These are phyloP conservation scores for Hygrocybe coccinea DNA, from an alignment of 768 basidiomycete genomes.

Conservation along the genomic window DNA sequence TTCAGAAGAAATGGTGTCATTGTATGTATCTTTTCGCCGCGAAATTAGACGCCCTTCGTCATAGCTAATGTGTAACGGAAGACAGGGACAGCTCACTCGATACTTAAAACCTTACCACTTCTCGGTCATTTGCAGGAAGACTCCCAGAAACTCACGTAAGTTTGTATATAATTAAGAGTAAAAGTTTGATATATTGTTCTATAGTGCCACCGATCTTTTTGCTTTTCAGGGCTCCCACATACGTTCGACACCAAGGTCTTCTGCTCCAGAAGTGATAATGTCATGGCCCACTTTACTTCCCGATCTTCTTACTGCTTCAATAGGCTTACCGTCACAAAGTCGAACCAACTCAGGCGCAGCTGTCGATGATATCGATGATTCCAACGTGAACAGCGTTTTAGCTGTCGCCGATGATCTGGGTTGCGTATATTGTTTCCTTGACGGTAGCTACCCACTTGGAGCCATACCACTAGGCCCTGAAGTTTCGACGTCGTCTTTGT, in stretches of 20 bases:
- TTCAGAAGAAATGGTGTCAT: slow-evolving; percentile 63
- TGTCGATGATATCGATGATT: slow-evolving; percentile 44
- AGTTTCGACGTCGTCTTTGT: slow-evolving; percentile 33
- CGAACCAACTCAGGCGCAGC: slow-evolving; percentile 28
- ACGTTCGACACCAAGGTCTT: slow-evolving; percentile 38
- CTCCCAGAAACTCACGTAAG: slow-evolving; percentile 61
- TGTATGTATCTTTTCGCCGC: slow-evolving; percentile 36
- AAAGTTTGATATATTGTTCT: slow-evolving; percentile 13
- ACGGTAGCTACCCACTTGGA: slow-evolving; percentile 73
- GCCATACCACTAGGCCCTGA: slow-evolving; percentile 37
- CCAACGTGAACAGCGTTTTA: slow-evolving; percentile 62
- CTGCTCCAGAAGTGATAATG: slow-evolving; percentile 55
- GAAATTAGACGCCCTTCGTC: slow-evolving; percentile 4
- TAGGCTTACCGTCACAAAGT: slow-evolving; percentile 40
- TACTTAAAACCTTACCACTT: slow-evolving; percentile 63
- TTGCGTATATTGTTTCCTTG: slow-evolving; percentile 59
- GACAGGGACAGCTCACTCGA: slow-evolving; percentile 75
- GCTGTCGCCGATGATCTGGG: slow-evolving; percentile 56
- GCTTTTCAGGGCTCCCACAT: slow-evolving; percentile 71
- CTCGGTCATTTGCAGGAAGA: slow-evolving; percentile 68
- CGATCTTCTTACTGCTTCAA: slow-evolving; percentile 56
- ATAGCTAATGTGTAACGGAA: slow-evolving; percentile 29
- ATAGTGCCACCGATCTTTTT: slow-evolving; percentile 73
- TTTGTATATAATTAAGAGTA: slow-evolving; percentile 13
- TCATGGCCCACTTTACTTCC: slow-evolving; percentile 64